Percentiles rank a stretch among this genome's conserved stretches.
Conservation (phyloP, 1,284 basidiomycete genomes). For the Naganishia sp. region DNA sequence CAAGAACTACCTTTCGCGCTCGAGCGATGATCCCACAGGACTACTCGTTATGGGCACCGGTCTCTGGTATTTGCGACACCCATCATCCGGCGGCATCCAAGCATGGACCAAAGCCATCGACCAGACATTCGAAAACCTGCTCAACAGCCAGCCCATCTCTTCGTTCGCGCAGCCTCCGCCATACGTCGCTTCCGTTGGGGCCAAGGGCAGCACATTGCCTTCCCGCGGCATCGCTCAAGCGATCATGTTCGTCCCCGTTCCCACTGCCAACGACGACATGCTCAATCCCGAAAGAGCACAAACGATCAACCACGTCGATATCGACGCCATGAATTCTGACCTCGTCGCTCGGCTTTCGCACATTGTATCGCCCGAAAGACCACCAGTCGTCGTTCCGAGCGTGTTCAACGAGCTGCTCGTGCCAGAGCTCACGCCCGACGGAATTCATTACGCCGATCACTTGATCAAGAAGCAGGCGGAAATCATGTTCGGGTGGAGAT, state of each 20-base stretch:
- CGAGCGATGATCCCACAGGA: constrained; percentile 55
- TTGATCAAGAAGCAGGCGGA: constrained; percentile 71
- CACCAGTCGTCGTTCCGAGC: constrained; percentile 64
- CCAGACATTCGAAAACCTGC: constrained; percentile 61
- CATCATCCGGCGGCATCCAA: constrained; percentile 68
- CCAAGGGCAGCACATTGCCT: constrained; percentile 4
- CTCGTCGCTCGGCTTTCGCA: constrained; percentile 65
- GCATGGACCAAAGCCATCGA: constrained; percentile 76
- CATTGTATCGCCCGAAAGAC: constrained; percentile 38
- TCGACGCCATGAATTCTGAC: constrained; percentile 85
- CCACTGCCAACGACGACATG: constrained; percentile 73
- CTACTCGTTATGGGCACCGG: constrained; percentile 80
- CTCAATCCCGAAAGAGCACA: constrained; percentile 64
- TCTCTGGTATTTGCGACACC: constrained; percentile 80
- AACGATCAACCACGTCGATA: constrained; percentile 71
- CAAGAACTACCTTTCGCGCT: constrained; percentile 49
- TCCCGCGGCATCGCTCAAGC: constrained; percentile 62
- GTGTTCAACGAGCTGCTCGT: constrained; percentile 78
- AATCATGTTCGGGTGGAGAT: constrained; percentile 75
- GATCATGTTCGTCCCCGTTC: constrained; percentile 72
- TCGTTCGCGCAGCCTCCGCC: constrained; percentile 27
- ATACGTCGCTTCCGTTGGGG: constrained; percentile 8
- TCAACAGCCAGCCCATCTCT: constrained; percentile 37
- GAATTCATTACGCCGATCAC: constrained; percentile 72
- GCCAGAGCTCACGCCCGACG: constrained; percentile 72